Conservation (phyloP, 140 eudicot genomes). For the Anethum foeniculum region DNA sequence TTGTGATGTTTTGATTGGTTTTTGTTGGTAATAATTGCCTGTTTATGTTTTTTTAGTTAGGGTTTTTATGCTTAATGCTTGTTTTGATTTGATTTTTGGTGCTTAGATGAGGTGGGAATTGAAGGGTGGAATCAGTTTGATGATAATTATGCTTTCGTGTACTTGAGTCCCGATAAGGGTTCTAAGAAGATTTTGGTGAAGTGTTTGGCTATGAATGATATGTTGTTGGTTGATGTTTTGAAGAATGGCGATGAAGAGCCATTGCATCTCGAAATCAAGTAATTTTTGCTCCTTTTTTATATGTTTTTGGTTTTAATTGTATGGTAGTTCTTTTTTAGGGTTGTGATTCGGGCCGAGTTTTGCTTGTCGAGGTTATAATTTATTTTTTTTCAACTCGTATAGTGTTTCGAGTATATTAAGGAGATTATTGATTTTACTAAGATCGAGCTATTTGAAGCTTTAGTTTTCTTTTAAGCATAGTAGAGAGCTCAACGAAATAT, state of each 20-base stretch:
- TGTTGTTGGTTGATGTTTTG: constrained; percentile 57
- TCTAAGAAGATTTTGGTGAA: constrained; percentile 58
- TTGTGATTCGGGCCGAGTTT: neutral
- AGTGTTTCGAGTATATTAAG: neutral
- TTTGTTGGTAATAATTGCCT: too few species aligned
- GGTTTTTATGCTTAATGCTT: neutral
- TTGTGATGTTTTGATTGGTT: too few species aligned
- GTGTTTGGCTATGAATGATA: constrained; percentile 66
- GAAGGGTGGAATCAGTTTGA: constrained; percentile 75
- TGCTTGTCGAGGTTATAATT: neutral
- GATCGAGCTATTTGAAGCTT: neutral
- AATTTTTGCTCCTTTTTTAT: neutral
- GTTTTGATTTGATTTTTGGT: neutral
- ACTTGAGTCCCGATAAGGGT: constrained; percentile 40
- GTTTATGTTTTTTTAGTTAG: too few species aligned
- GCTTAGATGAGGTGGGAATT: constrained; percentile 63
- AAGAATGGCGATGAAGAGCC: constrained; percentile 47
- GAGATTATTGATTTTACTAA: neutral
- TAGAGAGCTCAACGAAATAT: neutral
- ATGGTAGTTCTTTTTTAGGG: neutral
- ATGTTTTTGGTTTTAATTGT: neutral
- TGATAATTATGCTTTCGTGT: constrained; percentile 70
- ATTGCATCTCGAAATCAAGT: constrained; percentile 66
- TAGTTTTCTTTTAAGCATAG: neutral
- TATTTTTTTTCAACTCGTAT: neutral